These are phyloP conservation scores for Henningerozyma blattae DNA, from an alignment of 805 yeast genomes.

Conservation along the genomic window DNA sequence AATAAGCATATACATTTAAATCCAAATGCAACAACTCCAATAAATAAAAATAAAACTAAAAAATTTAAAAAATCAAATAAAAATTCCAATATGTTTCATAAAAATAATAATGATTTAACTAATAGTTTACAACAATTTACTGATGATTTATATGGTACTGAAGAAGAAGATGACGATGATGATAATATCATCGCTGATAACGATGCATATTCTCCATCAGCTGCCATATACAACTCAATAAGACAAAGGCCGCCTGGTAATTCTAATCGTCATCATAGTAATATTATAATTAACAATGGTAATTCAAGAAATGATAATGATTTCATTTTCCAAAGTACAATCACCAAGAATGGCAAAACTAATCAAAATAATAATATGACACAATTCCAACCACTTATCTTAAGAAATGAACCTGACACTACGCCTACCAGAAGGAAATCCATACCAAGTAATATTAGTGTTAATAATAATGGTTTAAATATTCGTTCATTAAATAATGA, in stretches of 20 bases:
- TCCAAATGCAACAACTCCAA: slow-evolving; percentile 5
- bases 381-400: no score
- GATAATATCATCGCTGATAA: slow-evolving; percentile 2
- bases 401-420: slow-evolving; percentile 3
- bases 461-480: no score
- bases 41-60: slow-evolving; percentile 10
- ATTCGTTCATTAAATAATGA: not conserved
- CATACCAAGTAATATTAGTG: slow-evolving; percentile 8
- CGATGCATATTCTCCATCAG: slow-evolving; percentile 3
- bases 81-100: slow-evolving; percentile 15
- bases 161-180: no score
- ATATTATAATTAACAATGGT: slow-evolving; percentile 4
- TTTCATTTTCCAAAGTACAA: no score
- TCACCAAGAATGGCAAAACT: no score
- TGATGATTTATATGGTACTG: slow-evolving; percentile 24
- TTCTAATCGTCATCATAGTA: slow-evolving; percentile 1
- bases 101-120: slow-evolving; percentile 20
- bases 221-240: not conserved
- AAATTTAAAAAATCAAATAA: slow-evolving; percentile 18
- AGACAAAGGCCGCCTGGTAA: not conserved
- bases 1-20: slow-evolving; percentile 3
- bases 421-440: slow-evolving; percentile 17
- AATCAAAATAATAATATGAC: no score
- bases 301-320: slow-evolving; percentile 6
- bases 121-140: slow-evolving; percentile 25